Base-by-base conservation (phyloP, 2,329 filamentous ascomycete genomes). In the Colletotrichum incanum region DNA sequence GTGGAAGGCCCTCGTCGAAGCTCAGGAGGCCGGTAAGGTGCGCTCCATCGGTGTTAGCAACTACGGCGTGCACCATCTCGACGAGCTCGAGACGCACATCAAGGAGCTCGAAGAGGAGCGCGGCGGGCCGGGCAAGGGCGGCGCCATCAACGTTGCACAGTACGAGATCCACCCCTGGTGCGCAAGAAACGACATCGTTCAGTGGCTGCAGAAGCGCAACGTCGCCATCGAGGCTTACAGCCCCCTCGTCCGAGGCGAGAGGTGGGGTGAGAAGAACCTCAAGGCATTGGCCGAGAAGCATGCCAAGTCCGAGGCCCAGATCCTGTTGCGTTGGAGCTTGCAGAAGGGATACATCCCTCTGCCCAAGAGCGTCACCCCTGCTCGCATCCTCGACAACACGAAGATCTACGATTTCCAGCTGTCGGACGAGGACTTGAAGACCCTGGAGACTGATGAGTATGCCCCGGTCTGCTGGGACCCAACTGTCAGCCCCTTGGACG, bases 91-190 rank as follows among this genome's bases (percentile, higher is more conserved):
- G 79, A 78, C 77, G 67, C 86, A 91, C 80, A 91, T 90, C 70
- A 84, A 82, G 65, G 89, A 92, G 79, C 87, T 92, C 0, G 92
- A 93, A 77, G 78, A 80, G 23, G 89, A 90, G 80, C 87, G 88
- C 54, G 87, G 90, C 56, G 90, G 89, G 1, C 83, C 85, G 69
- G 92, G 91, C 12, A 91, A 90, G 75, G 91, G 90, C 55, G 94
- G 94, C 31, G 85, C 94, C 50, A 88, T 98, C 77, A 93, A 92
- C 73, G 93, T 98, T 47, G 95, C 94, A 50, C 95, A 98, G 82
- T 94, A 93, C 82, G 95, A 98, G 83, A 84, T 98, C 14, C 95
- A 98, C 82, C 95, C 95, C 0, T 98, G 94, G 95, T 90, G 95
- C 52, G 87, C 91, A 11, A 87, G 95, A n/a, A 84, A 87, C 28